A percentile compares a stretch with the other conserved stretches of the same genome.
These are phyloP conservation scores for Colletotrichum higginsianum DNA, from an alignment of 2,329 filamentous ascomycete genomes.

Conservation along the genomic window DNA sequence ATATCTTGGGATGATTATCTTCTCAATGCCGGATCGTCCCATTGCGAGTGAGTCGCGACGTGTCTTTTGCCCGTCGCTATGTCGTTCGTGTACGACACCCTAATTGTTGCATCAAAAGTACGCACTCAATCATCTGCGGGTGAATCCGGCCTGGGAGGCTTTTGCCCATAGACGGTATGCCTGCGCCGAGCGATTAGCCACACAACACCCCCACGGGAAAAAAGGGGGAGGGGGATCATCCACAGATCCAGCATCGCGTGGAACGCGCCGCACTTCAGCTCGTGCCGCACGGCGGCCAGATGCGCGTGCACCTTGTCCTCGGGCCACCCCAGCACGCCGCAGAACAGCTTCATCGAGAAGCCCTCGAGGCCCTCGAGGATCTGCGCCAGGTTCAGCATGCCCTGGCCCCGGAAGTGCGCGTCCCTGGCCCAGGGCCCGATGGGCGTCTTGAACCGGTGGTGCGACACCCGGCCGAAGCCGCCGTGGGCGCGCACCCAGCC, in stretches of 20 bases:
- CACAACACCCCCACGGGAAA: too few relatives aligned
- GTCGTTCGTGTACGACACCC: too few relatives aligned
- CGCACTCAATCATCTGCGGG: too few relatives aligned
- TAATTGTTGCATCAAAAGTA: too few relatives aligned
- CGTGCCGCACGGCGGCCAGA: slow-evolving; percentile 48
- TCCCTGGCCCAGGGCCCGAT: slow-evolving; percentile 51
- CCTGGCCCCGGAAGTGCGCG: slow-evolving; percentile 44
- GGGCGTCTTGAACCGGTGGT: slow-evolving; percentile 53
- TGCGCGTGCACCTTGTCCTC: slow-evolving; percentile 48
- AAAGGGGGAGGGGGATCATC: not conserved
- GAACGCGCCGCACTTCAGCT: slow-evolving; percentile 47
- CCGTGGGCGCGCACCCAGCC: slow-evolving; percentile 44
- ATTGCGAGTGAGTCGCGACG: too few relatives aligned
- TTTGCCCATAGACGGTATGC: slow-evolving; percentile 43
- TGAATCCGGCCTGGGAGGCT: not conserved
- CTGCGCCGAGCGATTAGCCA: not conserved
- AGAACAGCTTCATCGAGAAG: slow-evolving; percentile 48
- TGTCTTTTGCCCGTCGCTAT: too few relatives aligned
- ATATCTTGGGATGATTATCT: too few relatives aligned
- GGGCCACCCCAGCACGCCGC: slow-evolving; percentile 49
- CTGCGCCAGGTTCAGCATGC: slow-evolving; percentile 36
- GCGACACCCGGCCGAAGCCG: slow-evolving; percentile 1
- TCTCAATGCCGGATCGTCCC: too few relatives aligned
- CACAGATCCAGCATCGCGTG: slow-evolving; percentile 48
- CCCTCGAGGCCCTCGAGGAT: slow-evolving; percentile 45